phyloP scores from a whole-genome alignment of 106 monocot species.

The Dendrobium catenatum region DNA sequence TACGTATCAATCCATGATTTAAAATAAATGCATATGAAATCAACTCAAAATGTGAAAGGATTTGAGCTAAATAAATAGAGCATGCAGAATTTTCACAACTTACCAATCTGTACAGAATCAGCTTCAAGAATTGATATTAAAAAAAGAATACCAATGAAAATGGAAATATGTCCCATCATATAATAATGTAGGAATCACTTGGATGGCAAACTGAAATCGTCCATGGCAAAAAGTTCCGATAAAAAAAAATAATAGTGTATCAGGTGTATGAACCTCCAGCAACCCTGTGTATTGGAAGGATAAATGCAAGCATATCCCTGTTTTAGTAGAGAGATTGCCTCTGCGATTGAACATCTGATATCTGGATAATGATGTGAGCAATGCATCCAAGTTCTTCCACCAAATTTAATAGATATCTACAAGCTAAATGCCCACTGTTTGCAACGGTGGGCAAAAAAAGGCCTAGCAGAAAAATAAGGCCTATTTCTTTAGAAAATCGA shows the following conservation, averaged over 20 bases:
- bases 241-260: neutral
- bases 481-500: neutral
- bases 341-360: neutral
- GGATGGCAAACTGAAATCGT: neutral
- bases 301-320: neutral
- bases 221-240: neutral
- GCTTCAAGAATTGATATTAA: neutral
- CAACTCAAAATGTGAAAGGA: no score
- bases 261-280: neutral
- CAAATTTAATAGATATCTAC: constrained; percentile 1
- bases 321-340: neutral
- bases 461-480: neutral
- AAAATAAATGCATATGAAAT: no score
- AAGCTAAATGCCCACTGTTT: neutral
- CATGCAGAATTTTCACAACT: neutral
- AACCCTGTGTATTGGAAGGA: neutral
- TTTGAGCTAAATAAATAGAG: no score
- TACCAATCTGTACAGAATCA: neutral
- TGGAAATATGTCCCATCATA: neutral
- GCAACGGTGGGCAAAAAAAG: neutral
- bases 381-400: neutral
- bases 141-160: neutral
- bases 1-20: neutral
- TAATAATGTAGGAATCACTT: neutral
- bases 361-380: neutral